Evolutionary conservation across 768 basidiomycete species (phyloP), one percentile per base, ranked within the genome.

Genomic region (Lyophyllum atratum): DNA sequence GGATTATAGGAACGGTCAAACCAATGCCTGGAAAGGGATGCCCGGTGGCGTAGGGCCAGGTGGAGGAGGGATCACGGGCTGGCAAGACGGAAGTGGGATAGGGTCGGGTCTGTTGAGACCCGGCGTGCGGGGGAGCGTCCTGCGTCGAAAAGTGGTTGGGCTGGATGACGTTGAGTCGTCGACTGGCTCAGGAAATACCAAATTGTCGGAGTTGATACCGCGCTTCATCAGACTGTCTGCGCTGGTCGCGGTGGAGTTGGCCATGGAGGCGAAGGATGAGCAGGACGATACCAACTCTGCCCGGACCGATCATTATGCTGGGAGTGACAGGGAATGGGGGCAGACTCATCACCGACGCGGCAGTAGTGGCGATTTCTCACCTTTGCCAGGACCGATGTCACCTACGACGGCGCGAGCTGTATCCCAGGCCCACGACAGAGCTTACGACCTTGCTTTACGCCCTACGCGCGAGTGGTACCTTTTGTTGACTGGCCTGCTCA

Each of bases 401-500:
- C 48, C 64, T 17, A 49, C 44, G n/a, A 58, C 56, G n/a, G 43
- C 54, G 26, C 52, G 59, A 31, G 44, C 61, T 29, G 25, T 17
- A 22, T n/a, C 45, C 2, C 58, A 52, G 40, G 34, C 59, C 33
- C 72, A 69, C 39, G 69, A 69, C 5, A 67, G 74, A 56, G 70
- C 74, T 62, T 79, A 78, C 43, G 76, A 75, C 4, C 65, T 72
- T n/a, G 85, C 87, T 0, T 69, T 90, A 31, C 76, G 79, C 2
- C 92, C 92, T 0, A 87, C 90, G 25, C 74, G 82, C 24, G 85
- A 86, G 60, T 95, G 93, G 93, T 95, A 93, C 70, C 79, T 88
- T 72, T 78, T 95, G 12, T 77, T 93, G 15, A 83, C 84, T 0
- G 86, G 89, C 1, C 74, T 95, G 22, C 75, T 93, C 26, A 92